Evolutionary conservation across 1,139 yeast species (phyloP).

Genomic region (Casaregolazyma suthepensis): DNA sequence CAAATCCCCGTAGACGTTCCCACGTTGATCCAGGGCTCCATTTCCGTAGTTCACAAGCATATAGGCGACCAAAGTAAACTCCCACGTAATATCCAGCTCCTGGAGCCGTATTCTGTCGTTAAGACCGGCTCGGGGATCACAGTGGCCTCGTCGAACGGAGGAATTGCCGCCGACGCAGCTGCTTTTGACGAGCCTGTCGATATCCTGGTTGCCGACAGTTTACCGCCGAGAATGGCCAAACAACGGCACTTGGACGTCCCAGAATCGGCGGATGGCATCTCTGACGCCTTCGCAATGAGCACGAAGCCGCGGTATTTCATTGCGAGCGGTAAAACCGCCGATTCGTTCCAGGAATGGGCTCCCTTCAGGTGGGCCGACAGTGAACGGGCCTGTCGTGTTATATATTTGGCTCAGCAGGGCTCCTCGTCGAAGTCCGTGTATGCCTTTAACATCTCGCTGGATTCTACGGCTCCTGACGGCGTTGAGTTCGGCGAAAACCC

Average conservation of each 20-base stretch:
- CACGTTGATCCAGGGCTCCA: constrained; percentile 10
- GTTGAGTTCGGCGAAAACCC: neutral
- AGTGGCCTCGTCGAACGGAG: neutral
- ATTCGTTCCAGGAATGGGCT: constrained; percentile 23
- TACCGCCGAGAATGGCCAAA: neutral
- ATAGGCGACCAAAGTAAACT: neutral
- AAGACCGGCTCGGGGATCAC: constrained; percentile 3
- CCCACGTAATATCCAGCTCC: neutral
- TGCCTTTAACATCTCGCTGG: constrained; percentile 21
- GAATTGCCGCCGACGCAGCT: neutral
- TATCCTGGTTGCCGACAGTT: neutral
- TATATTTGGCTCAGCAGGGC: constrained; percentile 22
- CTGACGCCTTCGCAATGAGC: constrained; percentile 9
- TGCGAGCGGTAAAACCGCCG: constrained; percentile 10
- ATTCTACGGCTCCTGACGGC: neutral
- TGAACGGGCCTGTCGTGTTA: constrained; percentile 20
- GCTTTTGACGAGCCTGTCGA: neutral
- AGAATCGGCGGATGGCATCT: constrained; percentile 6
- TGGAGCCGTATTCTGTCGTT: constrained; percentile 3
- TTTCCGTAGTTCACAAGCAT: neutral
- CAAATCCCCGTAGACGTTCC: constrained; percentile 12
- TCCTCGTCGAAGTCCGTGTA: constrained; percentile 23
- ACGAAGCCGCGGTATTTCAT: constrained; percentile 22
- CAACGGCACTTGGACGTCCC: neutral
- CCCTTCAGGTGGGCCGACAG: constrained; percentile 21